Conservation (phyloP, 140 eudicot genomes). For the Erigeron philadelphicus region DNA sequence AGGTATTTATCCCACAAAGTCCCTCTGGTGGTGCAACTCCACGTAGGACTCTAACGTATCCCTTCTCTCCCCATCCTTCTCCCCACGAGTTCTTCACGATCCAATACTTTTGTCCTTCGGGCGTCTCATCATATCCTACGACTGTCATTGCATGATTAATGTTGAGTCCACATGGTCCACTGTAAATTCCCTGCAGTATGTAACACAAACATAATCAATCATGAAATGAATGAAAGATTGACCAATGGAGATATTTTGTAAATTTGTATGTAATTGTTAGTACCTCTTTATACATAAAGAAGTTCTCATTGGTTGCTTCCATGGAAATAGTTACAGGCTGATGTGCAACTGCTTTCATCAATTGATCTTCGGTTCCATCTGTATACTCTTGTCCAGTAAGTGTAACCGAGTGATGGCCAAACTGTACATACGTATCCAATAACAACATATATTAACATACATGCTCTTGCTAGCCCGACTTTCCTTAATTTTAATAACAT, state of each 20-base stretch:
- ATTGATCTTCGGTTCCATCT: conserved; percentile 29
- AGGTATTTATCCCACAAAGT: not conserved
- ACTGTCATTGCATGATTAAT: conserved; percentile 46
- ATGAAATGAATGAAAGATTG: not conserved
- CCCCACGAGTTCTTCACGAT: conserved; percentile 78
- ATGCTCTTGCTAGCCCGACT: too few relatives aligned
- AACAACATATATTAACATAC: not conserved
- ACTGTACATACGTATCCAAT: not conserved
- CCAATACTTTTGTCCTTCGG: conserved; percentile 66
- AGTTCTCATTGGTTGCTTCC: conserved; percentile 37
- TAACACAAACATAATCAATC: not conserved
- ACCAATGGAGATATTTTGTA: too few relatives aligned
- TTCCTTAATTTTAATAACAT: too few relatives aligned
- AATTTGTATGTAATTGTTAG: not conserved
- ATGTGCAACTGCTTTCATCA: conserved; percentile 54
- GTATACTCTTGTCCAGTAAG: conserved; percentile 29
- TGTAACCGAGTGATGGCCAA: conserved; percentile 12
- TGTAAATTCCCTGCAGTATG: conserved; percentile 43
- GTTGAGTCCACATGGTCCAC: conserved; percentile 36
- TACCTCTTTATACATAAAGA: conserved; percentile 40
- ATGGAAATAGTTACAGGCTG: conserved; percentile 50
- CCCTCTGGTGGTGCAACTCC: not conserved
- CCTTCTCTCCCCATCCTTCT: conserved; percentile 63
- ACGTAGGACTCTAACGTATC: conserved; percentile 32
- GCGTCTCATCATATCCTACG: conserved; percentile 55